Evolutionary conservation across 163 green algal genomes (phyloP).

Genomic region (Coccomyxa subellipsoidea): DNA sequence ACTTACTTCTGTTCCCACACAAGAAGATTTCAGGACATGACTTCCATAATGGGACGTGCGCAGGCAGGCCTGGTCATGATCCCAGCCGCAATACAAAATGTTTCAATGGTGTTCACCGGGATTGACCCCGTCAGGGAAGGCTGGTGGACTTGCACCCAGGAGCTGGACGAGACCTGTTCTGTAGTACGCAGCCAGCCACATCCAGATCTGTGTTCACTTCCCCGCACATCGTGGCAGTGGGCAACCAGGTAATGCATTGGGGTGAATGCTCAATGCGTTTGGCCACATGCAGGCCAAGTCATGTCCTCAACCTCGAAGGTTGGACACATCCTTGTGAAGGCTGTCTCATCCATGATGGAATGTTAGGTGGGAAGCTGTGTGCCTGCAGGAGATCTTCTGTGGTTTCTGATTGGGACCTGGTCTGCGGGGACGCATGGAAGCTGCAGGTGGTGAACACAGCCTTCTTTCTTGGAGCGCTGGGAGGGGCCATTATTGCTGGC

Average conservation of each 20-base stretch:
- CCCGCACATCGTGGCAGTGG: conserved; percentile 20
- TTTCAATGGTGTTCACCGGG: conserved; percentile 35
- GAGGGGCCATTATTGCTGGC: conserved; percentile 21
- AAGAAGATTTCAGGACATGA: not conserved
- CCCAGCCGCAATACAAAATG: conserved; percentile 35
- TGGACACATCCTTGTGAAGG: not conserved
- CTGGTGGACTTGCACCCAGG: conserved; percentile 8
- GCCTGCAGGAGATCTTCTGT: conserved; percentile 25
- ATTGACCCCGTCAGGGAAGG: conserved; percentile 21
- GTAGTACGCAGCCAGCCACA: not conserved
- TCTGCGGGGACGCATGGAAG: conserved; percentile 41
- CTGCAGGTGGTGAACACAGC: conserved; percentile 19
- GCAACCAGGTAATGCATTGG: conserved; percentile 7
- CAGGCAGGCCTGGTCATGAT: conserved; percentile 28
- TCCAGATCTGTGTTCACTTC: conserved; percentile 18
- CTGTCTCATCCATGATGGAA: not conserved
- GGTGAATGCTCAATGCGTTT: not conserved
- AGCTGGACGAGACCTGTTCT: conserved; percentile 8
- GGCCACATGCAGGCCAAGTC: no score
- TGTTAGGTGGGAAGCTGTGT: not conserved
- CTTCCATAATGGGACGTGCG: not conserved
- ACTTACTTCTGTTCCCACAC: not conserved
- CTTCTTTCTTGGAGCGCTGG: conserved; percentile 44
- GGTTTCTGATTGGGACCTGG: conserved; percentile 45
- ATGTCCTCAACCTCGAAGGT: no score